phyloP scores from a whole-genome alignment of 371 early-diverging fungal genomes.

The Nosema muscidifuracis region DNA sequence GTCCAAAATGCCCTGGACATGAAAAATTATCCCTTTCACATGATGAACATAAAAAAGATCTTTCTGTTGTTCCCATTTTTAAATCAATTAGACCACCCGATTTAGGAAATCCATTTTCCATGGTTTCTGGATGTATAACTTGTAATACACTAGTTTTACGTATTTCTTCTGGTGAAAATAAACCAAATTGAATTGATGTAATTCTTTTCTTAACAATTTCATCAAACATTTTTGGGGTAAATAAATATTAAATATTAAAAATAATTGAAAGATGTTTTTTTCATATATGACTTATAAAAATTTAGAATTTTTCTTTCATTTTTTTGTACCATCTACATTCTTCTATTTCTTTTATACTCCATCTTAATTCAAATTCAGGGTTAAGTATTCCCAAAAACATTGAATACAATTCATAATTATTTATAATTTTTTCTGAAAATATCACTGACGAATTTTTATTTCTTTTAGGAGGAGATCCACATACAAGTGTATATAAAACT shows the following conservation, averaged over 20 bases:
- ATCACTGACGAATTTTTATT: not conserved
- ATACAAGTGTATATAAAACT: not conserved
- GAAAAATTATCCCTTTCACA: constrained; percentile 87
- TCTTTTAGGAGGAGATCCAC: not conserved
- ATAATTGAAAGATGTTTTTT: no score
- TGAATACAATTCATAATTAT: no score
- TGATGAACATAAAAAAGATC: constrained; percentile 89
- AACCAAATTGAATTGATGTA: constrained; percentile 76
- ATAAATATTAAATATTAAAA: no score
- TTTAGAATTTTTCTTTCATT: no score
- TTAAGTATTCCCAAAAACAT: no score
- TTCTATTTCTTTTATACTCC: no score
- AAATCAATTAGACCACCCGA: constrained; percentile 85
- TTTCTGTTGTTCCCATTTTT: constrained; percentile 94
- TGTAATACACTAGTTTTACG: constrained; percentile 87
- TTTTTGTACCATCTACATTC: no score
- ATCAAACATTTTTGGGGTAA: constrained; percentile 40
- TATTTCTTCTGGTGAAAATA: constrained; percentile 63
- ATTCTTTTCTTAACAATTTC: constrained; percentile 40
- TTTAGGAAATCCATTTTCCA: constrained; percentile 83
- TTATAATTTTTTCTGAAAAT: no score
- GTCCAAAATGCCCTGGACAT: constrained; percentile 97
- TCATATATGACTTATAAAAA: no score
- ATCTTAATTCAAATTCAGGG: no score
- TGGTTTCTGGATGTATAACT: constrained; percentile 84